Conservation (phyloP, 257 asterid genomes). For the Scutellaria minor region DNA sequence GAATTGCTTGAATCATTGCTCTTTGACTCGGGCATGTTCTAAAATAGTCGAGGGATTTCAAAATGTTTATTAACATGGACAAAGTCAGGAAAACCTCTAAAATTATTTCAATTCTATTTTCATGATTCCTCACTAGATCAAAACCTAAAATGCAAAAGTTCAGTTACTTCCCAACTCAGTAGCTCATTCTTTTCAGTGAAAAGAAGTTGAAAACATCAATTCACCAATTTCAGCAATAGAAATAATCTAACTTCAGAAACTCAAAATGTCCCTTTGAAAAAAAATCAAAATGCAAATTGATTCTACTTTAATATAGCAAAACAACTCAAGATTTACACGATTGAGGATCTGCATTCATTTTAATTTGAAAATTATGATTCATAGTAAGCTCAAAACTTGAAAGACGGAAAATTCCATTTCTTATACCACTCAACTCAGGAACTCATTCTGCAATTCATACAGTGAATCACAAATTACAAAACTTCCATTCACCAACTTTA, state of each 20-base stretch:
- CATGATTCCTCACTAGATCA: neutral
- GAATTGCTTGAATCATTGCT: too few species aligned
- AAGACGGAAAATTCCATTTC: neutral
- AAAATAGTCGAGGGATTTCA: too few species aligned
- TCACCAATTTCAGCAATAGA: neutral
- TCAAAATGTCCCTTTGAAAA: too few species aligned
- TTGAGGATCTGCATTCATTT: neutral
- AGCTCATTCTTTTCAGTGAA: neutral
- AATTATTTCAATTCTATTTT: neutral
- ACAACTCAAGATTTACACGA: neutral
- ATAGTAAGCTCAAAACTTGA: neutral
- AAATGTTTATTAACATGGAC: too few species aligned
- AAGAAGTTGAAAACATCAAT: neutral
- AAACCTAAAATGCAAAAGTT: neutral
- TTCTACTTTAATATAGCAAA: neutral
- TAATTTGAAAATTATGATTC: neutral
- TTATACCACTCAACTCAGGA: neutral
- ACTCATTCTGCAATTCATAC: neutral
- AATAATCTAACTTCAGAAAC: neutral
- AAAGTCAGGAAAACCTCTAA: too few species aligned
- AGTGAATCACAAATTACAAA: neutral
- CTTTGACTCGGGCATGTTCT: too few species aligned
- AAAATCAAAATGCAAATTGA: neutral
- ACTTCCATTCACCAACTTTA: slow-evolving; percentile 2
- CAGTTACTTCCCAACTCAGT: neutral